Base-by-base conservation (phyloP, 2,329 filamentous ascomycete genomes). In the Beauveria sp. region DNA sequence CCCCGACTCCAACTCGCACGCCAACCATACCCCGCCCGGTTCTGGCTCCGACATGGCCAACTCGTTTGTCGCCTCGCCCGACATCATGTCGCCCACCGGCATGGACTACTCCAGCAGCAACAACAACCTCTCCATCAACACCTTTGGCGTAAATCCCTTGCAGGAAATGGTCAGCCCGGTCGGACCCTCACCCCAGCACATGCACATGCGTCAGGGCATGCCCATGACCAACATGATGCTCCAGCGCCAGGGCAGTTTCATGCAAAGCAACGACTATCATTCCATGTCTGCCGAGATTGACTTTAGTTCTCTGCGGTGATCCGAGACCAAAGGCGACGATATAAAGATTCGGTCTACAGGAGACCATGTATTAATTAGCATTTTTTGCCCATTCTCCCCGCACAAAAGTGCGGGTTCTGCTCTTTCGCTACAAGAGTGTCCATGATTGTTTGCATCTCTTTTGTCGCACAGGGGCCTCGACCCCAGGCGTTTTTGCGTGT, bases 41-140 rank as follows among this genome's bases (percentile, higher is more conserved):
- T 70, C 71, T 47, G 56, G 61, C 7, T 61, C 67, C 10, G 73
- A 75, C 24, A 76, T 84, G 67, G 75, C 75, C 63, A 77, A 77
- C 1, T 79, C 81, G 0, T 85, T 81, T 65, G 76, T 76, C 20
- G 78, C 78, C 62, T 84, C 82, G 1, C 81, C 83, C 0, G 67
- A 73, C 14, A 77, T 84, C 28, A 77, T 84, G 73, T 84, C 82
- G 3, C 80, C 81, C 1, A 72, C 26, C 14, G 53, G 72, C 4
- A 72, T 79, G 61, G 83, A 84, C 5, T 81, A 82, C 63, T 66
- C 75, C 2, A 76, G 80, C 37, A 28, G 37, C 52, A 24, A 8
- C 43, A 40, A n/a, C 43, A 48, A 26, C 30, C 43, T 56, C 7
- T 67, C 67, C 58, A 70, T 82, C 56, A 70, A 71, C 43, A 77